phyloP scores from a whole-genome alignment of 495 filamentous ascomycete genomes.

The Achaetomiella virescens region DNA sequence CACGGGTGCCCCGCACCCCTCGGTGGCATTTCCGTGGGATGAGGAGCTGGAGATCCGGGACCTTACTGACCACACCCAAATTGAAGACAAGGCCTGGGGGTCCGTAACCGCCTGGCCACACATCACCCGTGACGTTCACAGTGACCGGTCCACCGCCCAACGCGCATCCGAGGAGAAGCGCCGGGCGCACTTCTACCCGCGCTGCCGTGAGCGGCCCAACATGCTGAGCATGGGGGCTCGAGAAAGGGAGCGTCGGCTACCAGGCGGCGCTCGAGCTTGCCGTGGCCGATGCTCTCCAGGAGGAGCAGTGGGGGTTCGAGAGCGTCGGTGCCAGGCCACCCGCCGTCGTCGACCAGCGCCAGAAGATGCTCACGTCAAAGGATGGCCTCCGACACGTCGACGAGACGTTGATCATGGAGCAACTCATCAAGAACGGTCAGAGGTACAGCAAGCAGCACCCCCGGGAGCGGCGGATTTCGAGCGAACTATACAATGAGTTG shows the following conservation, averaged over 20 bases:
- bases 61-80: constrained; percentile 55
- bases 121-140: constrained; percentile 39
- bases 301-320: constrained; percentile 46
- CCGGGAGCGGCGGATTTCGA: constrained; percentile 33
- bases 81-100: constrained; percentile 50
- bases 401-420: constrained; percentile 46
- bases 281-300: constrained; percentile 55
- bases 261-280: constrained; percentile 64
- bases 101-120: constrained; percentile 47
- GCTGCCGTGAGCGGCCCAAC: constrained; percentile 57
- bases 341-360: constrained; percentile 42
- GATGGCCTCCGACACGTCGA: constrained; percentile 46
- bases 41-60: constrained; percentile 55
- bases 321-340: constrained; percentile 36
- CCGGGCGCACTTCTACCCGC: constrained; percentile 51
- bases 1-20: constrained; percentile 53
- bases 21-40: constrained; percentile 66
- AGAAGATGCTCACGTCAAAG: constrained; percentile 43
- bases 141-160: constrained; percentile 34
- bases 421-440: constrained; percentile 43
- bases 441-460: constrained; percentile 38
- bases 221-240: constrained; percentile 71
- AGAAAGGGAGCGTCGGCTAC: constrained; percentile 71
- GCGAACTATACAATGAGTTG: constrained; percentile 53
- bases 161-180: constrained; percentile 33